Conservation (phyloP, 208 protist genomes). For the Histomonas meleagridis region DNA sequence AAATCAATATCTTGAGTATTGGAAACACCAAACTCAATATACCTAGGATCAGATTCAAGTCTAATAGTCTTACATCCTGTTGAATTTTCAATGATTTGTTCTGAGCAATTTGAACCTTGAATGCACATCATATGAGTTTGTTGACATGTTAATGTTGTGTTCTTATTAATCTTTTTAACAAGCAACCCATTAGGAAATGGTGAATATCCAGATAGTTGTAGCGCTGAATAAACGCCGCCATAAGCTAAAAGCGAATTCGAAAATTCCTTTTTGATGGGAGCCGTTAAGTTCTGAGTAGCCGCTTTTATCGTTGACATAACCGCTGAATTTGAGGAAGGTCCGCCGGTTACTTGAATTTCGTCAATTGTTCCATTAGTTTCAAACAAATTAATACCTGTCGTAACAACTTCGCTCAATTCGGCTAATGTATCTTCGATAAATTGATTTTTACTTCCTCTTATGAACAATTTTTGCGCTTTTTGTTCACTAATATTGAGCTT, state of each 20-base stretch:
- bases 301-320: neutral
- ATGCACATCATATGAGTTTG: neutral
- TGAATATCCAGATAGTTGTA: neutral
- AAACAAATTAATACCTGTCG: too few species aligned
- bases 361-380: neutral
- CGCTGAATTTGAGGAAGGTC: neutral
- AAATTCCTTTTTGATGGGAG: neutral
- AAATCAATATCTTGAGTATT: too few species aligned
- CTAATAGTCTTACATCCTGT: neutral
- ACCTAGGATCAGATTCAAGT: neutral
- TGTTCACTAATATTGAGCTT: neutral
- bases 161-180: neutral
- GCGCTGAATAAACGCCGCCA: neutral
- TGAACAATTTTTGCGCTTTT: neutral
- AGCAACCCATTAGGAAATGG: neutral
- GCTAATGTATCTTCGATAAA: neutral
- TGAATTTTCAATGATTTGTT: neutral
- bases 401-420: neutral
- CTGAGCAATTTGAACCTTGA: neutral
- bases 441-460: neutral
- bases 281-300: too few species aligned
- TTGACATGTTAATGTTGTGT: neutral
- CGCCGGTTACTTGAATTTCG: slow-evolving; percentile 13
- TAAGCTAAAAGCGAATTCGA: neutral
- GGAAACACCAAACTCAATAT: too few species aligned